A percentile compares a stretch with the other conserved stretches of the same genome.
phyloP scores from a whole-genome alignment of 805 yeast species.

The Myxozyma monticola region DNA sequence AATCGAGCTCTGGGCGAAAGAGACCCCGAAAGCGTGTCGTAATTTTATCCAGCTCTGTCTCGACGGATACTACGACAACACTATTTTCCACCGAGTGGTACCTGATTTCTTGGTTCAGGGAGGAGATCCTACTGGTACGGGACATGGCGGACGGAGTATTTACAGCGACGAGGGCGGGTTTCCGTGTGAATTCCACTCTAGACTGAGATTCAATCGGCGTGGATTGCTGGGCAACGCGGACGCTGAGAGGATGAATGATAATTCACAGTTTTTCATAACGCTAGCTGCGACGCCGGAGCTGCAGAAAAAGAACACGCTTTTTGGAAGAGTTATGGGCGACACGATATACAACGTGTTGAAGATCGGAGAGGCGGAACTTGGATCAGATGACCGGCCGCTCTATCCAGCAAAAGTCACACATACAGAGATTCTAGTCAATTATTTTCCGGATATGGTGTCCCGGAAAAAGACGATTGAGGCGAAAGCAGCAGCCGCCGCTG shows the following conservation, averaged over 20 bases:
- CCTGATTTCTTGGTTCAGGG: slow-evolving; percentile 42
- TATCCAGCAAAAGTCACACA: slow-evolving; percentile 52
- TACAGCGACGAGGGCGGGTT: slow-evolving; percentile 33
- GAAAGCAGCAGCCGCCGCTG: neutral
- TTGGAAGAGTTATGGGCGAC: slow-evolving; percentile 62
- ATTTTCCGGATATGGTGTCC: slow-evolving; percentile 48
- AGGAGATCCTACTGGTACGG: slow-evolving; percentile 42
- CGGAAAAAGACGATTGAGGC: slow-evolving; percentile 6
- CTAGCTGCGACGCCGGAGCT: slow-evolving; percentile 48
- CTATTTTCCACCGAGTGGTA: slow-evolving; percentile 46
- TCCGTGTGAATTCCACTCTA: slow-evolving; percentile 50
- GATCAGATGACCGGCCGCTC: slow-evolving; percentile 46
- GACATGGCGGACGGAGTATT: slow-evolving; percentile 37
- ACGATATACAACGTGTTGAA: slow-evolving; percentile 53
- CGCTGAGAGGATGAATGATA: slow-evolving; percentile 36
- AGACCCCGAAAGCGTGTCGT: slow-evolving; percentile 52
- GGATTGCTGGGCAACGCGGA: slow-evolving; percentile 58
- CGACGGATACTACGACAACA: slow-evolving; percentile 46
- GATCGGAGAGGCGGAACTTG: slow-evolving; percentile 52
- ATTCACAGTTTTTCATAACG: slow-evolving; percentile 52
- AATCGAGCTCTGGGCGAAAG: slow-evolving; percentile 69
- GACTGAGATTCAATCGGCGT: slow-evolving; percentile 52
- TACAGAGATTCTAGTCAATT: slow-evolving; percentile 48
- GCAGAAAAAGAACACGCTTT: slow-evolving; percentile 46
- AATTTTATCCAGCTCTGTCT: slow-evolving; percentile 53